Evolutionary conservation across 208 protist genomes (phyloP).

Genomic region (Crithidia brevicula): DNA sequence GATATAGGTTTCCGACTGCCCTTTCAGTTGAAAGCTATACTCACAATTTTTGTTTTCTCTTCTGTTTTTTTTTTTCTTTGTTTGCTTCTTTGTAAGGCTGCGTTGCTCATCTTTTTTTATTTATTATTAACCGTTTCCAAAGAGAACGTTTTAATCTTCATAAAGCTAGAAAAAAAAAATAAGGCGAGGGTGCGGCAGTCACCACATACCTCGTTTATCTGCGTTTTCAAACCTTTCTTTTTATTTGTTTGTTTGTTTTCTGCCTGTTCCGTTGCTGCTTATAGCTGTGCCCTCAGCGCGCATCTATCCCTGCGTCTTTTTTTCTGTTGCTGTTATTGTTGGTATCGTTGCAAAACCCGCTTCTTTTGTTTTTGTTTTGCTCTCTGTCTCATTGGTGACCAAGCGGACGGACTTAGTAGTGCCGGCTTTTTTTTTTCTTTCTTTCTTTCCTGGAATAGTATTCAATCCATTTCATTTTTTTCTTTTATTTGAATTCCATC

Average conservation of each 20-base stretch:
- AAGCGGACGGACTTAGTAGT: too few species aligned
- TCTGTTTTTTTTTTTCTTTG: neutral
- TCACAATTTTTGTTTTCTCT: neutral
- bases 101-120: neutral
- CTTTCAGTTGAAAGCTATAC: too few species aligned
- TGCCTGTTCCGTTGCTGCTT: neutral
- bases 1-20: too few species aligned
- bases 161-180: neutral
- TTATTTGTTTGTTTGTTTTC: constrained; percentile 1
- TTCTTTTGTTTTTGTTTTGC: constrained; percentile 8
- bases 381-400: neutral
- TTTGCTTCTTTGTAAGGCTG: neutral
- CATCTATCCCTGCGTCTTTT: neutral
- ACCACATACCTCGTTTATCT: neutral
- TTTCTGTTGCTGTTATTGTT: too few species aligned
- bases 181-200: too few species aligned
- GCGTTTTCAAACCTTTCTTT: neutral
- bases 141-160: neutral
- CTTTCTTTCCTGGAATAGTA: too few species aligned
- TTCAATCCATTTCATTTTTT: too few species aligned
- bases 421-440: too few species aligned
- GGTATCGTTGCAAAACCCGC: too few species aligned
- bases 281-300: too few species aligned
- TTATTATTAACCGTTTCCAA: too few species aligned
- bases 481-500: too few species aligned